A percentile compares a stretch with the other conserved stretches of the same genome.
Evolutionary conservation across 352 stramenopile species (phyloP).

Genomic region (Phytophthora lateralis): DNA sequence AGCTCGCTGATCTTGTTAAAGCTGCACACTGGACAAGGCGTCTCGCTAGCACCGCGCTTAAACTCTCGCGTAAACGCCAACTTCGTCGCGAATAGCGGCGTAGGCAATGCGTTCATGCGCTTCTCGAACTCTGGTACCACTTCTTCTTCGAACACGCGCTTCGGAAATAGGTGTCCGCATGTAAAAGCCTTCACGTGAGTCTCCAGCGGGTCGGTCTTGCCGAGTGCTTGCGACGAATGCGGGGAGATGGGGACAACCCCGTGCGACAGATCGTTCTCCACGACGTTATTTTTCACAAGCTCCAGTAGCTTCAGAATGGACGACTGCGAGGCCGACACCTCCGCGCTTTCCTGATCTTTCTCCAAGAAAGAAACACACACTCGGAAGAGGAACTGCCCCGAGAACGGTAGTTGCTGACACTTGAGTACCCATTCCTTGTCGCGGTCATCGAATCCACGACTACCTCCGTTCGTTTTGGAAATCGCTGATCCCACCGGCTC

Average conservation of each 20-base stretch:
- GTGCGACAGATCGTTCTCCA: slow-evolving; percentile 71
- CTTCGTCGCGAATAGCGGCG: slow-evolving; percentile 68
- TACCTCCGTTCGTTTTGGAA: slow-evolving; percentile 11
- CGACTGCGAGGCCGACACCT: slow-evolving; percentile 11
- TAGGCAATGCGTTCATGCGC: slow-evolving; percentile 66
- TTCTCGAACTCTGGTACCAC: slow-evolving; percentile 84
- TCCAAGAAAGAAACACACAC: slow-evolving; percentile 71
- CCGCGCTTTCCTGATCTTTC: slow-evolving; percentile 22
- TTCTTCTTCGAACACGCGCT: slow-evolving; percentile 88
- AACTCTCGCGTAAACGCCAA: slow-evolving; percentile 74
- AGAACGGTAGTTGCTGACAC: slow-evolving; percentile 79
- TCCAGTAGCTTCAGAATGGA: slow-evolving; percentile 52
- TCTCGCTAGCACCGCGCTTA: slow-evolving; percentile 58
- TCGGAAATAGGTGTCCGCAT: slow-evolving; percentile 83
- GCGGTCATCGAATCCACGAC: slow-evolving; percentile 64
- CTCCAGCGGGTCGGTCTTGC: slow-evolving; percentile 85
- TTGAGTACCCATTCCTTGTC: slow-evolving; percentile 79
- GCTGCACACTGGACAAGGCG: slow-evolving; percentile 79
- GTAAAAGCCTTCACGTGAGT: slow-evolving; percentile 88
- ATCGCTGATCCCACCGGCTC: slow-evolving; percentile 13
- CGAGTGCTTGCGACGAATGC: slow-evolving; percentile 68
- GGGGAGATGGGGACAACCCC: slow-evolving; percentile 56
- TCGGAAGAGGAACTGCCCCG: slow-evolving; percentile 80
- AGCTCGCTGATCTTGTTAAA: slow-evolving; percentile 81
- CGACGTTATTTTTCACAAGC: slow-evolving; percentile 77